A percentile compares a stretch with the other conserved stretches of the same genome.
Evolutionary conservation across 2,329 filamentous ascomycete genomes (phyloP).

Genomic region (Exophiala oligosperma): DNA sequence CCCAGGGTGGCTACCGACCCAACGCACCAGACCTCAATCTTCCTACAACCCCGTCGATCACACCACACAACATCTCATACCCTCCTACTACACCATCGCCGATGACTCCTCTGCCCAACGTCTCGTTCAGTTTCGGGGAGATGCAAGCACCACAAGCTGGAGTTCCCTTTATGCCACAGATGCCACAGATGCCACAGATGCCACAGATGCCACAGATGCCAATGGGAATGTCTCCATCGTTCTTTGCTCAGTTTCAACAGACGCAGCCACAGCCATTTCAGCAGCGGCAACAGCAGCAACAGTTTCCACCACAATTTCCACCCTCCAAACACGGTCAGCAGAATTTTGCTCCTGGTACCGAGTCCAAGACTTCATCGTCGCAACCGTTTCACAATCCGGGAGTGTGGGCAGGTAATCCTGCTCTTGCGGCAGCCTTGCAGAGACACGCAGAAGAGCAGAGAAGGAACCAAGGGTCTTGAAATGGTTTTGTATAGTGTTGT

Average conservation of each 20-base stretch:
- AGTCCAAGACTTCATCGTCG: conserved; percentile 1
- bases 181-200: not conserved
- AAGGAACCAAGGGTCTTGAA: conserved; percentile 10
- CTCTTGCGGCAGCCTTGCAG: conserved; percentile 24
- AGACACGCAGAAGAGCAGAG: conserved; percentile 24
- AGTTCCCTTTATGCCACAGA: conserved; percentile 10
- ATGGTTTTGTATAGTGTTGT: not conserved
- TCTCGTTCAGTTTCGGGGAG: conserved; percentile 19
- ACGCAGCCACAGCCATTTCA: conserved; percentile 41
- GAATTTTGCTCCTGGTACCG: not conserved
- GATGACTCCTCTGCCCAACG: conserved; percentile 26
- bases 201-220: conserved; percentile 1
- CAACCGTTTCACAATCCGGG: conserved; percentile 9
- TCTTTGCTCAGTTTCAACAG: conserved; percentile 29
- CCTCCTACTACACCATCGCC: conserved; percentile 26
- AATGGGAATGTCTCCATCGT: conserved; percentile 3
- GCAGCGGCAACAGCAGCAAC: conserved; percentile 44
- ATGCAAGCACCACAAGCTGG: conserved; percentile 4
- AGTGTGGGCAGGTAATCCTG: conserved; percentile 21
- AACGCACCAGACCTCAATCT: conserved; percentile 15
- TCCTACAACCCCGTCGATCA: conserved; percentile 21
- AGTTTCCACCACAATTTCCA: conserved; percentile 44
- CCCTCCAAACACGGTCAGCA: conserved; percentile 38
- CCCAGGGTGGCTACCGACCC: conserved; percentile 3
- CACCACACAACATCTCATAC: conserved; percentile 20